Evolutionary conservation across 805 yeast species (phyloP).

Genomic region (Sporopachydermia quercuum): DNA sequence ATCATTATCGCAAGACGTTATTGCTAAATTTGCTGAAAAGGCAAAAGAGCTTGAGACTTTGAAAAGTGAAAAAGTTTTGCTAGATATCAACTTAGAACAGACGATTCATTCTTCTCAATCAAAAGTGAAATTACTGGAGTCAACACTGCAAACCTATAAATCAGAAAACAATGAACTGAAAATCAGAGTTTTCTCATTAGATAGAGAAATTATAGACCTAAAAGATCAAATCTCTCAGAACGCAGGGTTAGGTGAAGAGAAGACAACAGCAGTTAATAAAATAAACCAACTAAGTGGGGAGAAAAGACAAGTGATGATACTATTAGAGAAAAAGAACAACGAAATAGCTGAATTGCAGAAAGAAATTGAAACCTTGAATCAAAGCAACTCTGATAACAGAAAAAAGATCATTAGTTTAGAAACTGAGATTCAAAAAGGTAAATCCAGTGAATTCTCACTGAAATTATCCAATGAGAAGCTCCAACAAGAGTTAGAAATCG

Average conservation of each 20-base stretch:
- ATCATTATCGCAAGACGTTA: conserved; percentile 8
- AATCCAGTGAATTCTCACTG: conserved; percentile 14
- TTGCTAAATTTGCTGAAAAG: conserved; percentile 8
- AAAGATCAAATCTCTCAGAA: neutral
- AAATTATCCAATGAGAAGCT: conserved; percentile 23
- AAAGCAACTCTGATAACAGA: conserved; percentile 24
- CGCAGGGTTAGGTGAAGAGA: neutral
- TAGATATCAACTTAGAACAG: conserved; percentile 11
- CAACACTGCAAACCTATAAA: conserved; percentile 2
- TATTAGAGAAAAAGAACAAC: conserved; percentile 15
- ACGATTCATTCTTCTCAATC: conserved; percentile 5
- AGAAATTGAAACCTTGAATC: conserved; percentile 24
- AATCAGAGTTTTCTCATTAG: neutral
- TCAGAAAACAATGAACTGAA: neutral
- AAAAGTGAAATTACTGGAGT: conserved; percentile 3
- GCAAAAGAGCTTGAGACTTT: conserved; percentile 13
- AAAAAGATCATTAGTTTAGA: conserved; percentile 25
- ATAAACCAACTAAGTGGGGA: conserved; percentile 12
- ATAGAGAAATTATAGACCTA: conserved; percentile 3
- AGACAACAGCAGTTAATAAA: neutral
- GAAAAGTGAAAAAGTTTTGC: conserved; percentile 13
- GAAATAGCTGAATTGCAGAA: conserved; percentile 18
- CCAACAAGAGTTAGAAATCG: conserved; percentile 27
- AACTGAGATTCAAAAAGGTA: conserved; percentile 21
- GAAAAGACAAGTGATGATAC: conserved; percentile 14